A percentile compares a stretch with the other conserved stretches of the same genome.
These are phyloP conservation scores for Aspergillus affinis DNA, from an alignment of 495 filamentous ascomycete genomes.

Conservation along the genomic window DNA sequence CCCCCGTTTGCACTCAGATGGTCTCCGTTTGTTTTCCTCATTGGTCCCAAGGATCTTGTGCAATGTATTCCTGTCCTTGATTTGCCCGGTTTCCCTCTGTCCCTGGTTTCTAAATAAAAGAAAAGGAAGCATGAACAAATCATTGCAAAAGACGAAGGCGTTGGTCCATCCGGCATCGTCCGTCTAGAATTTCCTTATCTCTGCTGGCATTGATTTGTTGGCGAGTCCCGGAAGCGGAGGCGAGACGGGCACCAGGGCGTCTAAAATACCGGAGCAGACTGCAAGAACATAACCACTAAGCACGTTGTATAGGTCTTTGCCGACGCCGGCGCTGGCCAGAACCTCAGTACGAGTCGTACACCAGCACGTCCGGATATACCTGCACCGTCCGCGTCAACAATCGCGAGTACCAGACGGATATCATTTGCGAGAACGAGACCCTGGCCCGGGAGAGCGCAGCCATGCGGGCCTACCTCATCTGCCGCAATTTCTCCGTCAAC, in stretches of 20 bases:
- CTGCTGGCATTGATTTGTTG: background rate
- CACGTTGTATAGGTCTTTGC: conserved; percentile 73
- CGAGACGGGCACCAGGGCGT: background rate
- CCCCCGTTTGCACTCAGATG: conserved; percentile 1
- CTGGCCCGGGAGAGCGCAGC: conserved; percentile 93
- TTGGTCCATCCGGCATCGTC: background rate
- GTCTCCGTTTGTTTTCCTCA: background rate
- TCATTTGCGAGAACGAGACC: conserved; percentile 73
- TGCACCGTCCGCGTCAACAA: conserved; percentile 96
- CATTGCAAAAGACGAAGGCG: background rate
- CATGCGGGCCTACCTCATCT: conserved; percentile 96
- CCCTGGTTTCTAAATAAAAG: background rate
- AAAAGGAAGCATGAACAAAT: background rate
- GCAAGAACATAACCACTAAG: conserved; percentile 19
- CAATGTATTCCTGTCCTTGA: background rate
- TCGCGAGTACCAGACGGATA: conserved; percentile 91
- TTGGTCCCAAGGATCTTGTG: conserved; percentile 5
- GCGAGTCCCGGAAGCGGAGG: background rate
- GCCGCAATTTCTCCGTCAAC: conserved; percentile 97
- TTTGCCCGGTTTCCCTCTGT: background rate
- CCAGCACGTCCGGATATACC: conserved; percentile 63
- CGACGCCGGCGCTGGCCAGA: conserved; percentile 93
- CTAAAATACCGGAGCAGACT: background rate
- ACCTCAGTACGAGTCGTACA: conserved; percentile 83
- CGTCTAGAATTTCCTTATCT: background rate